Evolutionary conservation across 2,329 filamentous ascomycete species (phyloP).

Genomic region (Apiospora hydei): DNA sequence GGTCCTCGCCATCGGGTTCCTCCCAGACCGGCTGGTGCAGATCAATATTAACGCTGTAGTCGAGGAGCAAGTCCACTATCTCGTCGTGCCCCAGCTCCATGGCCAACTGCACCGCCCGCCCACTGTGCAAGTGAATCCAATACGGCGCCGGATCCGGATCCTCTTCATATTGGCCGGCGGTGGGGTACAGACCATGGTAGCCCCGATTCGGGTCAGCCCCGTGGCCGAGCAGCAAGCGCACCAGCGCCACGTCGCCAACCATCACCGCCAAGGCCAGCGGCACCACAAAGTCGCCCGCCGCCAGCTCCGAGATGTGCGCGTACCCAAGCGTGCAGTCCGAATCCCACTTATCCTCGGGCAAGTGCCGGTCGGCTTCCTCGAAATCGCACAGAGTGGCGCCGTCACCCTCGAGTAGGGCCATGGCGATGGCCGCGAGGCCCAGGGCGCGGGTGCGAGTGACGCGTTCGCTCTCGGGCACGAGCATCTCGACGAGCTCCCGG

Average conservation of each 20-base stretch:
- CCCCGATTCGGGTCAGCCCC: constrained; percentile 10
- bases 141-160: neutral
- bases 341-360: neutral
- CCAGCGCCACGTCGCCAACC: neutral
- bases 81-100: neutral
- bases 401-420: neutral
- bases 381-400: constrained; percentile 13
- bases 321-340: too few relatives aligned
- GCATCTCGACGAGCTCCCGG: neutral
- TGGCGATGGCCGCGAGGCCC: constrained; percentile 15
- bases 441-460: constrained; percentile 1
- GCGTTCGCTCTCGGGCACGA: constrained; percentile 5
- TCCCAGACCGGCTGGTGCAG: neutral
- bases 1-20: neutral
- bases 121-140: neutral
- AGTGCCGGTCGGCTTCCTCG: neutral
- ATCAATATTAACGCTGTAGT: neutral
- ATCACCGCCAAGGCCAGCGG: constrained; percentile 20
- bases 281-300: neutral
- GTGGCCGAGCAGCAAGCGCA: neutral
- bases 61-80: neutral
- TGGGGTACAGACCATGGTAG: neutral
- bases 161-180: neutral
- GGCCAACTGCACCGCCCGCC: neutral
- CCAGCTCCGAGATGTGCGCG: neutral